A percentile compares a stretch with the other conserved stretches of the same genome.
These are phyloP conservation scores for Kodamaea neixiangensis DNA, from an alignment of 805 yeast species.

Conservation along the genomic window DNA sequence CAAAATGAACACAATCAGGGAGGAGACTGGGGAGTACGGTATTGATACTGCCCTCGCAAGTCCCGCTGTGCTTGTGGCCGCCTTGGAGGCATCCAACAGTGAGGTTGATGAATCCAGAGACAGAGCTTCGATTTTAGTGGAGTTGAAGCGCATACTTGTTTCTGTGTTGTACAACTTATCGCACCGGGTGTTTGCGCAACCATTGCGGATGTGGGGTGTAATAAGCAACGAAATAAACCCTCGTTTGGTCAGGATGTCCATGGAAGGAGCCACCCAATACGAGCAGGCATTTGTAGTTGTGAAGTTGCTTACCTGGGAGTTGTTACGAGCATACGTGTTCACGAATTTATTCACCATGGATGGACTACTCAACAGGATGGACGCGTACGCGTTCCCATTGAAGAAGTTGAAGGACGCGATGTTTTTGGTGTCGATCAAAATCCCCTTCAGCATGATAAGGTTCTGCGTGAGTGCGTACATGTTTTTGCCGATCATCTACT, in stretches of 20 bases:
- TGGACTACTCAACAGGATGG: conserved; percentile 1
- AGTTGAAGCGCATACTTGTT: background rate
- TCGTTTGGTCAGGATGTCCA: background rate
- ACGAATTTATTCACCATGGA: conserved; percentile 4
- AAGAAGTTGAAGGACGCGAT: conserved; percentile 9
- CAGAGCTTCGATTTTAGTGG: conserved; percentile 1
- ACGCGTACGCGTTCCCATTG: conserved; percentile 14
- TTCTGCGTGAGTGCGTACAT: conserved; percentile 17
- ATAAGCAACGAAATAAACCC: conserved; percentile 4
- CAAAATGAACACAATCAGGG: background rate
- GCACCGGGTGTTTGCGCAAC: background rate
- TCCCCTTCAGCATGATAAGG: conserved; percentile 21
- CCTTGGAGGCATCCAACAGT: background rate
- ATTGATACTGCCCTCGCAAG: background rate
- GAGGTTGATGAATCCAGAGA: background rate
- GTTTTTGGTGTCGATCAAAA: conserved; percentile 11
- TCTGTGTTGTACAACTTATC: background rate
- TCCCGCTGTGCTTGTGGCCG: background rate
- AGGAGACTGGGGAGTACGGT: background rate
- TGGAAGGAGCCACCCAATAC: conserved; percentile 3
- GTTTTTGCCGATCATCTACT: conserved; percentile 24
- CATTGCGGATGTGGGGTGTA: background rate
- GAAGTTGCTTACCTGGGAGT: conserved; percentile 19
- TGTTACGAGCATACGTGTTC: conserved; percentile 13
- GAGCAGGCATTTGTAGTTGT: background rate